phyloP scores from a whole-genome alignment of 2,329 filamentous ascomycete species.

The Biscogniauxia mediterranea region DNA sequence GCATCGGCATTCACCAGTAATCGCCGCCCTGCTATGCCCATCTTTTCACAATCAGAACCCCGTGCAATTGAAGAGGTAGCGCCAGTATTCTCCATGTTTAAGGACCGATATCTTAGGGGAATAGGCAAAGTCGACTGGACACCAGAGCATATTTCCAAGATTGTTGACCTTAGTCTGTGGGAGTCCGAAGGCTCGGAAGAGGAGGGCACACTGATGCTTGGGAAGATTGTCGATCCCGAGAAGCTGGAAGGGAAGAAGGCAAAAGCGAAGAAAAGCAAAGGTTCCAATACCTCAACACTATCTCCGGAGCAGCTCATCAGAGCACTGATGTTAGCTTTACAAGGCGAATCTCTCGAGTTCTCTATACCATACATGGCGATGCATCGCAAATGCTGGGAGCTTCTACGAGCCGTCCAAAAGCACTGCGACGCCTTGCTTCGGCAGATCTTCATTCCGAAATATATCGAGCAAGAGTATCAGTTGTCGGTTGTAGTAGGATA shows the following conservation, averaged over 20 bases:
- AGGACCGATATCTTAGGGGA: slow-evolving; percentile 29
- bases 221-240: slow-evolving; percentile 18
- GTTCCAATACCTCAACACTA: slow-evolving; percentile 11
- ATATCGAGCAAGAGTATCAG: slow-evolving; percentile 38
- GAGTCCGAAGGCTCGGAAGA: slow-evolving; percentile 26
- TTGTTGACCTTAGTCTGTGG: slow-evolving; percentile 32
- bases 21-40: slow-evolving; percentile 8
- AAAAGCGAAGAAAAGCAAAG: slow-evolving; percentile 6
- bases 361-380: slow-evolving; percentile 41
- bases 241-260: slow-evolving; percentile 14
- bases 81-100: slow-evolving; percentile 38
- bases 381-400: slow-evolving; percentile 40
- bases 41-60: slow-evolving; percentile 27
- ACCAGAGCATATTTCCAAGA: slow-evolving; percentile 33
- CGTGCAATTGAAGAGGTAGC: slow-evolving; percentile 31
- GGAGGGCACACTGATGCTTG: slow-evolving; percentile 11
- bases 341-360: slow-evolving; percentile 37
- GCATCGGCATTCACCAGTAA: slow-evolving; percentile 27
- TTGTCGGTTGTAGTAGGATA: slow-evolving; percentile 41
- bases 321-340: slow-evolving; percentile 33
- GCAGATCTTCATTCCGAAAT: slow-evolving; percentile 33
- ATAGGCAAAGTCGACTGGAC: slow-evolving; percentile 30
- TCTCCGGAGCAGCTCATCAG: slow-evolving; percentile 30
- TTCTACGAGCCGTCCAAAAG: slow-evolving; percentile 35
- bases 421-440: slow-evolving; percentile 31